Conservation (phyloP, 1,284 basidiomycete species). For the Flammula alnicola region DNA sequence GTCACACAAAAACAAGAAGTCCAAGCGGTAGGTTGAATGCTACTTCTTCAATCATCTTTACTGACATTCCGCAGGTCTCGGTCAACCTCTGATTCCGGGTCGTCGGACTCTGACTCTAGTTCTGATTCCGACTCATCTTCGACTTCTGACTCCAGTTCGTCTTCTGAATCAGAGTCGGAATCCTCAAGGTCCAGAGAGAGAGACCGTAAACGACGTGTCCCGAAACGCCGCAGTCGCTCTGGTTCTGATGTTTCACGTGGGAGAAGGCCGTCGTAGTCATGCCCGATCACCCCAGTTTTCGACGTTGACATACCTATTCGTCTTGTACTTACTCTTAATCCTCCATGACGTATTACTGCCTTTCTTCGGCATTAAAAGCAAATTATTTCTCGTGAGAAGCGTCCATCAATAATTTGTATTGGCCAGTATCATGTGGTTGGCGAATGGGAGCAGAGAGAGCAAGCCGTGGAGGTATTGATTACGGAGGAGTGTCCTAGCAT, state of each 20-base stretch:
- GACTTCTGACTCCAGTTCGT: slow-evolving; percentile 46
- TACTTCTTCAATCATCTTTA: not conserved
- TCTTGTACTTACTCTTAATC: not conserved
- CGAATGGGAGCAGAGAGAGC: not conserved
- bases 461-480: not conserved
- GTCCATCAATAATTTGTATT: not conserved
- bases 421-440: not conserved
- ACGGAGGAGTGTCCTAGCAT: not conserved
- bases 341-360: too few relatives aligned
- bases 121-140: slow-evolving; percentile 42
- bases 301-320: not conserved
- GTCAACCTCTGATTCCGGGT: slow-evolving; percentile 29
- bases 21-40: slow-evolving; percentile 48
- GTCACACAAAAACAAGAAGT: slow-evolving; percentile 59
- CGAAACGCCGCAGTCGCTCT: slow-evolving; percentile 32
- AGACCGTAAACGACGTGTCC: slow-evolving; percentile 47
- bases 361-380: too few relatives aligned
- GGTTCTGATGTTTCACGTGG: slow-evolving; percentile 24
- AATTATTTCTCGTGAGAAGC: not conserved
- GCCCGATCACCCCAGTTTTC: not conserved
- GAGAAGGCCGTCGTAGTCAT: slow-evolving; percentile 15
- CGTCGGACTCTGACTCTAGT: slow-evolving; percentile 26
- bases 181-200: slow-evolving; percentile 51
- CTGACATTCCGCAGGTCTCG: slow-evolving; percentile 12
- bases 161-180: slow-evolving; percentile 50